Evolutionary conservation across 2,329 filamentous ascomycete species (phyloP).

Genomic region (Colletotrichum plurivorum): DNA sequence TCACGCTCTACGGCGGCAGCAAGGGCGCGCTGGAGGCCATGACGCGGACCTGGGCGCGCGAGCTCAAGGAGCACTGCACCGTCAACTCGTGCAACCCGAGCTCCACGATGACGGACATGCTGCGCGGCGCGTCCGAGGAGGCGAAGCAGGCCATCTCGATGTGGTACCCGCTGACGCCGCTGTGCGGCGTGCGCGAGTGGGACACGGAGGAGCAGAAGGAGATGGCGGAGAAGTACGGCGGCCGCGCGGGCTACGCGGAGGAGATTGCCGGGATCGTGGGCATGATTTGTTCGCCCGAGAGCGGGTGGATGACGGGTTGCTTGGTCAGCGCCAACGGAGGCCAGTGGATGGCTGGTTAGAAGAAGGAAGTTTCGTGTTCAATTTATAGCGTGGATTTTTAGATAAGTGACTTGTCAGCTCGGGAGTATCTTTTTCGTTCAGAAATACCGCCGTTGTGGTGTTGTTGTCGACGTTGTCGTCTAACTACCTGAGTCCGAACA

Average conservation of each 20-base stretch:
- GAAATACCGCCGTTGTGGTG: too few relatives aligned
- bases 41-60: slow-evolving; percentile 73
- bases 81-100: slow-evolving; percentile 71
- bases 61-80: slow-evolving; percentile 69
- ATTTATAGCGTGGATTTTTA: too few relatives aligned
- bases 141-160: slow-evolving; percentile 54
- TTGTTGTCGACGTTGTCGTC: too few relatives aligned
- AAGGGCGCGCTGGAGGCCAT: slow-evolving; percentile 74
- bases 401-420: too few relatives aligned
- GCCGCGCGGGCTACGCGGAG: slow-evolving; percentile 70
- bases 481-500: too few relatives aligned
- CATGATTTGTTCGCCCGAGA: slow-evolving; percentile 78
- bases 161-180: slow-evolving; percentile 63
- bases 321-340: slow-evolving; percentile 79
- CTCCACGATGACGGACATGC: slow-evolving; percentile 53
- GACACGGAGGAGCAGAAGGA: slow-evolving; percentile 48
- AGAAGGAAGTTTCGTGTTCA: too few relatives aligned
- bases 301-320: slow-evolving; percentile 78
- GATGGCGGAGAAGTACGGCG: slow-evolving; percentile 64
- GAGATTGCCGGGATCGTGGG: slow-evolving; percentile 80
- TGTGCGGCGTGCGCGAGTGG: slow-evolving; percentile 54
- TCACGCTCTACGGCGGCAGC: slow-evolving; percentile 72
- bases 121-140: slow-evolving; percentile 67
- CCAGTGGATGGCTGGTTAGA: slow-evolving; percentile 45
- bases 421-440: too few relatives aligned